Evolutionary conservation across 345 rosid genomes (phyloP).

Genomic region (Viola odorata): DNA sequence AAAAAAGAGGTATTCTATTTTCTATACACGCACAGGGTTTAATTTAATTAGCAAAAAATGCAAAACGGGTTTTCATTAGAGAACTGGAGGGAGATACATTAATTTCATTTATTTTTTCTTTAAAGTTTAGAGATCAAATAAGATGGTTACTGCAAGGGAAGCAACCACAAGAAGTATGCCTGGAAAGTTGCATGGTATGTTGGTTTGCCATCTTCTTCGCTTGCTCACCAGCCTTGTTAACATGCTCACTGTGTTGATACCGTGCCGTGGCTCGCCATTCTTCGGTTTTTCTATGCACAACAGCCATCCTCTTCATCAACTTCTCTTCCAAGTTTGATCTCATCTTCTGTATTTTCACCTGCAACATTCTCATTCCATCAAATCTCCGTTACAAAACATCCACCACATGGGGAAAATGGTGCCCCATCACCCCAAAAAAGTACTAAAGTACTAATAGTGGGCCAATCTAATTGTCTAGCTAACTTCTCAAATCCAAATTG

Average conservation of each 20-base stretch:
- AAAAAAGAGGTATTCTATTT: too few species aligned
- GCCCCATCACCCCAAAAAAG: too few species aligned
- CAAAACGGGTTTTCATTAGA: neutral
- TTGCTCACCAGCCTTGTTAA: constrained; percentile 42
- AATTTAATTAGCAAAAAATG: neutral
- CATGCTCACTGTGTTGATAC: constrained; percentile 59
- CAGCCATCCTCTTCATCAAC: constrained; percentile 77
- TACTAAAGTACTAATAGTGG: too few species aligned
- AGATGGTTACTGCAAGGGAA: constrained; percentile 46
- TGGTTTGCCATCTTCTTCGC: constrained; percentile 38
- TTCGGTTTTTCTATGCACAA: constrained; percentile 67
- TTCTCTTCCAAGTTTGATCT: constrained; percentile 81
- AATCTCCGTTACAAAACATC: neutral
- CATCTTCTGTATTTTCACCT: constrained; percentile 93
- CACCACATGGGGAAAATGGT: neutral
- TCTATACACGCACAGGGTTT: too few species aligned
- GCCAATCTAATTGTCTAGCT: too few species aligned
- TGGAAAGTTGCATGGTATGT: constrained; percentile 25
- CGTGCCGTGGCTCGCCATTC: constrained; percentile 70
- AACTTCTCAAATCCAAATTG: too few species aligned
- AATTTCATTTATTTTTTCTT: neutral
- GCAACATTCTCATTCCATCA: neutral
- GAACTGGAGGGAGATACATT: neutral
- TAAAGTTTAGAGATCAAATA: neutral
- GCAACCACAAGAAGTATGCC: constrained; percentile 63